Evolutionary conservation across 192 early-diverging fungal genomes (phyloP).

Genomic region (Dissophora ornata): DNA sequence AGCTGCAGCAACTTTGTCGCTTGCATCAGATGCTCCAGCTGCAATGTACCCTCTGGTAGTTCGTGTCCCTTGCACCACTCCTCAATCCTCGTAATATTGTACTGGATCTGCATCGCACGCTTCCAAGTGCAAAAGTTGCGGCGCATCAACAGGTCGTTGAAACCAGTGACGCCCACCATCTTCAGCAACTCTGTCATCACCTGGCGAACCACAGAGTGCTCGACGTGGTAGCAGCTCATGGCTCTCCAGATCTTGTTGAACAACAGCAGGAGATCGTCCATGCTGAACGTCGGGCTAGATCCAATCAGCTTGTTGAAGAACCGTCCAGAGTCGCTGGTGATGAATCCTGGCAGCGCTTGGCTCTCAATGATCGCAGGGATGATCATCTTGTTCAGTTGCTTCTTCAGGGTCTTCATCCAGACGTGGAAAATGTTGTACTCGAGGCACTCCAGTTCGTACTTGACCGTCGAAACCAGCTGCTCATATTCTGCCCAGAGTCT

Average conservation of each 20-base stretch:
- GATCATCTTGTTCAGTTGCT: constrained; percentile 92
- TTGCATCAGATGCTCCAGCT: constrained; percentile 94
- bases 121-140: constrained; percentile 99
- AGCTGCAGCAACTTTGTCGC: constrained; percentile 97
- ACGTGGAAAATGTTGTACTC: constrained; percentile 96
- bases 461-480: constrained; percentile 85
- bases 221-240: constrained; percentile 98
- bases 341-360: constrained; percentile 94
- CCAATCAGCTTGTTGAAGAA: constrained; percentile 93
- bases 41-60: constrained; percentile 88
- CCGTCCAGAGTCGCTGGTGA: constrained; percentile 88
- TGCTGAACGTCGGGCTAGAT: constrained; percentile 82
- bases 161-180: constrained; percentile 94
- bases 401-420: constrained; percentile 98
- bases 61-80: constrained; percentile 99
- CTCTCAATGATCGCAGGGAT: constrained; percentile 97
- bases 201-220: constrained; percentile 90
- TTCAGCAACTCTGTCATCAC: constrained; percentile 95
- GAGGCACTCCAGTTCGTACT: constrained; percentile 90
- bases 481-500: constrained; percentile 77
- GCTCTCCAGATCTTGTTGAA: constrained; percentile 94
- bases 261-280: constrained; percentile 95
- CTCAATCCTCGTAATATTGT: constrained; percentile 96
- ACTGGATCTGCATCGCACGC: constrained; percentile 98
- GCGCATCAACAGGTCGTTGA: constrained; percentile 98